Base-by-base conservation (phyloP, 2,329 filamentous ascomycete species). In the Paramyrothecium sp. region DNA sequence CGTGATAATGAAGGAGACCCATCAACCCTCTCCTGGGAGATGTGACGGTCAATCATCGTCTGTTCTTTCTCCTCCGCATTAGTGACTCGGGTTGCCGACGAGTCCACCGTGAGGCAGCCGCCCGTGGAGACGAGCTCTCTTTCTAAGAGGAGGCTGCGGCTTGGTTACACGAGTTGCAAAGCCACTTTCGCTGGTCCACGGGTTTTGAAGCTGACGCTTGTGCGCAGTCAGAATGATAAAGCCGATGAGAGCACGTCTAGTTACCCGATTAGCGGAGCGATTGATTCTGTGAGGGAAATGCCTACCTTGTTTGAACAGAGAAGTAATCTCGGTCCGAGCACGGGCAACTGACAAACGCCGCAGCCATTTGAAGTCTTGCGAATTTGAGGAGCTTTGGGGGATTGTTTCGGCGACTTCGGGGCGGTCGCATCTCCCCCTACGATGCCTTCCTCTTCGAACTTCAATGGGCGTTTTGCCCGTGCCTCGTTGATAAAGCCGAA, bases 171-270 rank as follows among this genome's bases (percentile, higher is more conserved):
- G 67, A 58, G 60, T 80, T 80, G 63, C 80, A 82, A 33, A 70
- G 68, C 80, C 80, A 81, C 26, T 68, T 70, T 13, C 63, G 50
- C 47, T 67, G 70, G 48, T 63, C 67, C 11, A 78, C 67, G 2
- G 78, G 65, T 51, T 73, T 70, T 19, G 69, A 66, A 7, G 75
- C 71, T 4, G 69, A 63, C 3, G 68, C 59, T 30, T 67, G 65
- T 34, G 81, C 74, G 62, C 82, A 85, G 51, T 73, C 69, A 30
- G 71, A 72, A 61, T 85, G 82, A 56, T 82, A 83, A 1, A 82
- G 63, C 3, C 79, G 76, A 8, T 67, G 71, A 5, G 64, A 56
- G 58, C 80, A 83, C 47, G 64, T 56, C 79, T 84, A 44, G 2
- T n/a, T 48, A 8, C 23, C 13, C 20, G 22, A 51, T 69, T 55